Conservation (phyloP, 176 grass and related monocot genomes). For the Oryza longistaminata region DNA sequence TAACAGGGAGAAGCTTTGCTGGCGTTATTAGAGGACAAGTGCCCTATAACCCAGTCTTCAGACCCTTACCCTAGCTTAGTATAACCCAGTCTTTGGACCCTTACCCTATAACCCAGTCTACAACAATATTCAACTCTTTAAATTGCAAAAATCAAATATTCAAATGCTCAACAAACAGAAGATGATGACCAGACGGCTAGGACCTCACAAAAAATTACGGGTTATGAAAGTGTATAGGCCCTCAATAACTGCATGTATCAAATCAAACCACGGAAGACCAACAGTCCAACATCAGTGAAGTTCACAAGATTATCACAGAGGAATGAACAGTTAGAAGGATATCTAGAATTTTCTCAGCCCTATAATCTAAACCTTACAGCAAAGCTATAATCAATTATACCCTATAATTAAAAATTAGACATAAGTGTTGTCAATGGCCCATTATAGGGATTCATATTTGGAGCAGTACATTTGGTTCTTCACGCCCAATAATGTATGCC, state of each 20-base stretch:
- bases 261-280: background rate
- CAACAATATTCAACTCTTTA: background rate
- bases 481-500: background rate
- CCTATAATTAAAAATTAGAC: background rate
- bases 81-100: no score
- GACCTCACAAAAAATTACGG: background rate
- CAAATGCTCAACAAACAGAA: constrained; percentile 1
- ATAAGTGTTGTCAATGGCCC: background rate
- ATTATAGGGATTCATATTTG: background rate
- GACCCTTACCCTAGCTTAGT: no score
- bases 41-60: no score
- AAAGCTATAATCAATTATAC: background rate
- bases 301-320: background rate
- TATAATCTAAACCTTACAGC: background rate
- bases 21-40: no score
- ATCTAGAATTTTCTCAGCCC: constrained; percentile 1
- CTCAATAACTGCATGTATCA: background rate
- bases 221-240: background rate
- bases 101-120: no score
- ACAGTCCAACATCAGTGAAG: background rate
- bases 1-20: no score
- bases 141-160: background rate
- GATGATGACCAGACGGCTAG: background rate
- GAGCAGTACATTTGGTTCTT: background rate
- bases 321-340: background rate